Evolutionary conservation across 2,329 filamentous ascomycete species (phyloP), one percentile per base, ranked within the genome.

Genomic region (Fusarium coffeatum): DNA sequence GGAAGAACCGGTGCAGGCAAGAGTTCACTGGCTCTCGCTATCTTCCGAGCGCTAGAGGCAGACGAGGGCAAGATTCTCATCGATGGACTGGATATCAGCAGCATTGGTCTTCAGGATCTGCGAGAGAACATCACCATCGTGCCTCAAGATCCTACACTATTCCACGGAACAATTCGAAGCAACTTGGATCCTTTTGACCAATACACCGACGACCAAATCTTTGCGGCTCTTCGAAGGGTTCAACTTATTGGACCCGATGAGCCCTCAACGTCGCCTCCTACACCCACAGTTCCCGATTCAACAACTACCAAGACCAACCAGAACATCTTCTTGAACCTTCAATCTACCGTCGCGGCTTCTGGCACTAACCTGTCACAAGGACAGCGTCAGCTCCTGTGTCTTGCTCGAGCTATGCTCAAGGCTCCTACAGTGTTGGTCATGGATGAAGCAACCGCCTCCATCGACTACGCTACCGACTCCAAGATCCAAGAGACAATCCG

Each of bases 361-460:
- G 96, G 96, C 49, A 92, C 91, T 68, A 99, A 99, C 76, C 86
- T 99, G 13, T 98, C 95, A 0, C 96, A 99, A 80, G 96, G 96
- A 48, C 96, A 99, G 79, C 90, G 96, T 10, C 96, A 99, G 80
- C 90, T 99, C 12, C 85, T 99, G 59, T 99, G 96, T 78, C 89
- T 99, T 12, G 96, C 95, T 0, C 91, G 96, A 58, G 96, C 96
- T 0, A 89, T 99, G 72, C 90, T 99, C 68, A 98, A 97, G 81
- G 88, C 89, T 34, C 94, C 96, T 0, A 94, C 92, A 70, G 94
- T 99, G 3, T 85, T 99, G n/a, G 91, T 99, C 77, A 98, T 99
- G 96, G 96, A 99, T 80, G 96, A 99, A 83, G 96, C 96, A 1
- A 99, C 96, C 1, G 96, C 96, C 0, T 97, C 93, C 0, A 98